phyloP scores from a whole-genome alignment of 768 basidiomycete species.

The Lactarius trivialis region DNA sequence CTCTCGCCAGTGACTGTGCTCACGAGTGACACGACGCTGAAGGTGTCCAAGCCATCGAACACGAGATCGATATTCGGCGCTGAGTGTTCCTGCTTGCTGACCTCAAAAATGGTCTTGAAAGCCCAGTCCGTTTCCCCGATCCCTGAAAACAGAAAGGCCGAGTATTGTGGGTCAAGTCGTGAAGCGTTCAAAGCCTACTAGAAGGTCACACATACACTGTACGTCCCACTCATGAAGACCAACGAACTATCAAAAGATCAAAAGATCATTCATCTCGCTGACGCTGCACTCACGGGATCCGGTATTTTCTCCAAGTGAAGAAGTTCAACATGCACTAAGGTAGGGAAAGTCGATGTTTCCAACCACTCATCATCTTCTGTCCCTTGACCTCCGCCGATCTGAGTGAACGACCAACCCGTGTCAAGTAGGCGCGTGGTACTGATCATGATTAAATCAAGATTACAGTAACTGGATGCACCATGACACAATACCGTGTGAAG shows the following conservation, averaged over 20 bases:
- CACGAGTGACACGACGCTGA: slow-evolving; percentile 65
- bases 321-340: slow-evolving; percentile 83
- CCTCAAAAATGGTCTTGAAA: slow-evolving; percentile 62
- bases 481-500: background rate
- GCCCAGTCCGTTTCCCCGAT: slow-evolving; percentile 82
- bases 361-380: slow-evolving; percentile 58
- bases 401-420: slow-evolving; percentile 60
- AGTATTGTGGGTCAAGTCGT: background rate
- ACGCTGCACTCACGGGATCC: slow-evolving; percentile 56
- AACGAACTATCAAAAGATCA: slow-evolving; percentile 44
- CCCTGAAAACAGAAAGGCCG: slow-evolving; percentile 44
- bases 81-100: slow-evolving; percentile 41
- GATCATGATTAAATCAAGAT: slow-evolving; percentile 21
- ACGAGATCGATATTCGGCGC: slow-evolving; percentile 60
- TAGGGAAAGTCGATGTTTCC: slow-evolving; percentile 60
- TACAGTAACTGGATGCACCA: background rate
- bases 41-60: slow-evolving; percentile 91
- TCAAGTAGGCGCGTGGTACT: slow-evolving; percentile 29
- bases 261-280: background rate
- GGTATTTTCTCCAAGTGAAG: slow-evolving; percentile 66
- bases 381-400: slow-evolving; percentile 53
- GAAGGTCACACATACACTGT: slow-evolving; percentile 54
- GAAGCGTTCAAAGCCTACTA: background rate
- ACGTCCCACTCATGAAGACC: slow-evolving; percentile 85
- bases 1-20: slow-evolving; percentile 26